Evolutionary conservation across 495 filamentous ascomycete species (phyloP).

Genomic region (Melanomma pulvis-pyrius): DNA sequence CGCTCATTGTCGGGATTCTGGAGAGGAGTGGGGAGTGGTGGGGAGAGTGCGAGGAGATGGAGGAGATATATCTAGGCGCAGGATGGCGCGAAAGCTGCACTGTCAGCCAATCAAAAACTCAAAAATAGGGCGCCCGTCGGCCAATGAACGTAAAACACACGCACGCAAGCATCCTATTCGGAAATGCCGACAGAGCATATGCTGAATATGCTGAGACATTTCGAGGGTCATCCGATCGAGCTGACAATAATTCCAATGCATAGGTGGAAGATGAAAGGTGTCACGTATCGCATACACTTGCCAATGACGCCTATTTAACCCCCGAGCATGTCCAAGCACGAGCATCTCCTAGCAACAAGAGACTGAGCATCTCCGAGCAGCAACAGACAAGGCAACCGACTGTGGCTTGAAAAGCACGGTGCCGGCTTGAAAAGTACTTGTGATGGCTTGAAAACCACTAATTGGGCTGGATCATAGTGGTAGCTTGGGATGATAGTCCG

Average conservation of each 20-base stretch:
- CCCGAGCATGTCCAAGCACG: no score
- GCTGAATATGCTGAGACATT: neutral
- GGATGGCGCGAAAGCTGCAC: neutral
- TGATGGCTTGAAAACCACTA: no score
- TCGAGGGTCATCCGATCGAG: neutral
- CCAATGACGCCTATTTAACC: no score
- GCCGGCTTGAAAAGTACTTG: no score
- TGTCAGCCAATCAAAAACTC: neutral
- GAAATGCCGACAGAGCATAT: neutral
- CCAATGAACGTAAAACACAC: neutral
- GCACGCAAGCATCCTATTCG: neutral
- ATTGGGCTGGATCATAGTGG: no score
- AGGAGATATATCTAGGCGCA: constrained; percentile 7
- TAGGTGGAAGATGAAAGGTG: neutral
- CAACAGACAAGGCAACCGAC: no score
- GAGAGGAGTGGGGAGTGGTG: neutral
- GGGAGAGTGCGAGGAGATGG: constrained; percentile 17
- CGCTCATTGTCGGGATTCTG: constrained; percentile 27
- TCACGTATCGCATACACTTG: no score
- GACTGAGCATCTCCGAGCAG: no score
- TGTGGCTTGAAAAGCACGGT: no score
- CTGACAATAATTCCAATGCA: neutral
- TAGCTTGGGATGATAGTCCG: no score
- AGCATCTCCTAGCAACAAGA: no score
- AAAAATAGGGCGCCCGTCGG: neutral